These are phyloP conservation scores for Schoenoplectus triqueter DNA, from an alignment of 202 grass and related monocot species.

Conservation along the genomic window DNA sequence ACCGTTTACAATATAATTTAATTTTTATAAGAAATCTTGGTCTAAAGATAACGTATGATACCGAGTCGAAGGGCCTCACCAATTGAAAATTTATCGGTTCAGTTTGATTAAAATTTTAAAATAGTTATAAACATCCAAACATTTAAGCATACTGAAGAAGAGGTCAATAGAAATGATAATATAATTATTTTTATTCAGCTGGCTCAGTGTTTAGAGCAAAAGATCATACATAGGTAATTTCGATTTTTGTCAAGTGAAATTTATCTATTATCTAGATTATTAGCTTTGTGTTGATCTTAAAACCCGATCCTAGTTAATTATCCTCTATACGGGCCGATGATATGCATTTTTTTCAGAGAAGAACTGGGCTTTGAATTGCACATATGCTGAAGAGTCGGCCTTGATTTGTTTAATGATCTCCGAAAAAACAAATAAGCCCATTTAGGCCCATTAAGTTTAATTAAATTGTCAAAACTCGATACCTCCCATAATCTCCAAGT, in stretches of 20 bases:
- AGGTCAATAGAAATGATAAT: background rate
- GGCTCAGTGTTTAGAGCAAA: background rate
- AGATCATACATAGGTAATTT: background rate
- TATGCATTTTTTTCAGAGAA: background rate
- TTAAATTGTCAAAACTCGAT: background rate
- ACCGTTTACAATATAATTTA: no score
- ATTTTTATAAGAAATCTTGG: background rate
- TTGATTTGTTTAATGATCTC: no score
- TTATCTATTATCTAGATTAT: background rate
- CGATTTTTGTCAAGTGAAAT: background rate
- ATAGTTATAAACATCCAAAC: background rate
- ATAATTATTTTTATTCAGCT: background rate
- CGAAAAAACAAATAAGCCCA: background rate
- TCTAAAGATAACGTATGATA: background rate
- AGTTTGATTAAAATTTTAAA: background rate
- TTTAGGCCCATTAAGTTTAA: background rate
- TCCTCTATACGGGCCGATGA: background rate
- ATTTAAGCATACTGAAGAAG: background rate
- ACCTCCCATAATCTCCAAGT: background rate
- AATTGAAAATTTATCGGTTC: background rate
- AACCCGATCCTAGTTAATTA: background rate
- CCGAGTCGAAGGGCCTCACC: background rate
- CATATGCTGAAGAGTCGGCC: background rate
- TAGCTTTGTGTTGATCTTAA: background rate
- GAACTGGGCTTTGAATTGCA: slow-evolving; percentile 3